Conservation (phyloP, 2,329 filamentous ascomycete species). For the Lasiodiplodia sp. region DNA sequence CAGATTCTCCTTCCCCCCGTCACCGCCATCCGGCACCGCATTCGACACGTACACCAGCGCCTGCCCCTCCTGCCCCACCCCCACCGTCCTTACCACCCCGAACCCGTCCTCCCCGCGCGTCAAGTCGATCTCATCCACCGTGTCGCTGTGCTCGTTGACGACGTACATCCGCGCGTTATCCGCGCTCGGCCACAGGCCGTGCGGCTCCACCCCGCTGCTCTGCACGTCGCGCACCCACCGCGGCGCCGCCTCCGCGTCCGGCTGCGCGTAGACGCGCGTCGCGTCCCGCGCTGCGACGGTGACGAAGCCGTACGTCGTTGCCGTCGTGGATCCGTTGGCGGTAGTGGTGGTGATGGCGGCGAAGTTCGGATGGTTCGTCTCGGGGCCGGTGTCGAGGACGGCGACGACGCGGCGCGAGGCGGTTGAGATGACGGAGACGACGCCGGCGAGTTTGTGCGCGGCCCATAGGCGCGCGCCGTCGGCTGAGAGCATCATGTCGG, state of each 20-base stretch:
- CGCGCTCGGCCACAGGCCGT: slow-evolving; percentile 29
- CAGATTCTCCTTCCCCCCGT: slow-evolving; percentile 10
- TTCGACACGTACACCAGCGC: slow-evolving; percentile 25
- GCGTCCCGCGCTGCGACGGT: slow-evolving; percentile 16
- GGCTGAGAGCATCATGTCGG: slow-evolving; percentile 30
- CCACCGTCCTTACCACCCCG: slow-evolving; percentile 1
- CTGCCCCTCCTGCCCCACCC: slow-evolving; percentile 30
- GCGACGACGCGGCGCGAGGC: not conserved
- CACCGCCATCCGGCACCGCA: slow-evolving; percentile 6
- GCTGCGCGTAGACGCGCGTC: slow-evolving; percentile 23
- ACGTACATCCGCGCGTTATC: slow-evolving; percentile 30
- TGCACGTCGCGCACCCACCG: not conserved
- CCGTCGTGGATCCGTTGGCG: not conserved
- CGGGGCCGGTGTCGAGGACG: slow-evolving; percentile 20
- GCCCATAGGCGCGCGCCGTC: slow-evolving; percentile 24
- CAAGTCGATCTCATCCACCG: slow-evolving; percentile 27
- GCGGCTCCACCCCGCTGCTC: slow-evolving; percentile 21
- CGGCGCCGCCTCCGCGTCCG: not conserved
- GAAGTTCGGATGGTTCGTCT: slow-evolving; percentile 31
- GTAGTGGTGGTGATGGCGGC: not conserved
- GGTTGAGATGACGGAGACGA: slow-evolving; percentile 12
- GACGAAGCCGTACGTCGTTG: slow-evolving; percentile 25
- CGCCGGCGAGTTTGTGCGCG: slow-evolving; percentile 27
- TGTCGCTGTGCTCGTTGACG: slow-evolving; percentile 31
- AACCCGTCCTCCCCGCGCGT: not conserved